phyloP scores from a whole-genome alignment of 2,329 filamentous ascomycete genomes.

The Elsinoe ampelina region DNA sequence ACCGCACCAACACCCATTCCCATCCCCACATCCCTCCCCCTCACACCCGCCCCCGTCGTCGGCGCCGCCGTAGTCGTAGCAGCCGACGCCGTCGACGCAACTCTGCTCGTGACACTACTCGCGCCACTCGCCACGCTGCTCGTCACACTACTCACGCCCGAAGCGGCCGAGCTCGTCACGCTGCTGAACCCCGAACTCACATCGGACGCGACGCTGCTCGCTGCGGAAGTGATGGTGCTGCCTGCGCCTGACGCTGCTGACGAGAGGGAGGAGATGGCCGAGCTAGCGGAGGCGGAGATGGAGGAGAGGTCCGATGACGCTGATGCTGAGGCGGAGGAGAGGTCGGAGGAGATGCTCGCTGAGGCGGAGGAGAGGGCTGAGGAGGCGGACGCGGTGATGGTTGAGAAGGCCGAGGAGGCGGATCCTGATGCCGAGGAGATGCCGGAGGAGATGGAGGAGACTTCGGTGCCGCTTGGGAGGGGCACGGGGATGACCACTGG shows the following conservation, averaged over 20 bases:
- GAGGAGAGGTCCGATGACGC: constrained; percentile 1
- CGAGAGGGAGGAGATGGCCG: neutral
- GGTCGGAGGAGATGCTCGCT: constrained; percentile 3
- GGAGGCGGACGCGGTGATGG: constrained; percentile 6
- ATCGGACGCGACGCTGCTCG: neutral
- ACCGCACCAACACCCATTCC: neutral
- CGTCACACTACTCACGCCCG: neutral
- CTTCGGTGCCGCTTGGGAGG: constrained; percentile 9
- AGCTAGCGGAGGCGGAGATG: constrained; percentile 1
- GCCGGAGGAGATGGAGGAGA: constrained; percentile 5
- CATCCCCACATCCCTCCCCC: neutral
- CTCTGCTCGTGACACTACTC: neutral
- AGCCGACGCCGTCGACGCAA: neutral
- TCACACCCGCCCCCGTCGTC: constrained; percentile 11
- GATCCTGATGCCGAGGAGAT: neutral
- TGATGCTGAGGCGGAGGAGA: constrained; percentile 1
- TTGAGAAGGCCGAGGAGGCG: neutral
- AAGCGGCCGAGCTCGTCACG: neutral
- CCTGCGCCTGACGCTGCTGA: neutral
- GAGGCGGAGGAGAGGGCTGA: constrained; percentile 11
- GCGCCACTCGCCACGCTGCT: neutral
- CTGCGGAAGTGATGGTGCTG: neutral
- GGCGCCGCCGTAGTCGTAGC: constrained; percentile 15
- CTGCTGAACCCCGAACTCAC: neutral
- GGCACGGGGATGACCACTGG: constrained; percentile 11